Evolutionary conservation across 805 yeast genomes (phyloP).

Genomic region (Isabelozyma pseudorhagii): DNA sequence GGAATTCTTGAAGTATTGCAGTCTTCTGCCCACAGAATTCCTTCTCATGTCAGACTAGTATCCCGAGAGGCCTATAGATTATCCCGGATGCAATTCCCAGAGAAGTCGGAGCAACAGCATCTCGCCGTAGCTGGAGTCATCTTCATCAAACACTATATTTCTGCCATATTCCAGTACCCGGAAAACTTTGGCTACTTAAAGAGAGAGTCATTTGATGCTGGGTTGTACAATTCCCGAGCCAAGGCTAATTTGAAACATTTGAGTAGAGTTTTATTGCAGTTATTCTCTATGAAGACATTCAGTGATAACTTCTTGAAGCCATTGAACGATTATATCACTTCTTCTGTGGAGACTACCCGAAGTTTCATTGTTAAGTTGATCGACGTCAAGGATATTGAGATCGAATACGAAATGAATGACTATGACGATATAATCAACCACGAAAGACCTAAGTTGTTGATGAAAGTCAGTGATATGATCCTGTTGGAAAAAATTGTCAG

Average conservation of each 20-base stretch:
- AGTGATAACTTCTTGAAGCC: conserved; percentile 74
- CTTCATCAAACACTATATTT: conserved; percentile 51
- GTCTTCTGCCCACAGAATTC: conserved; percentile 33
- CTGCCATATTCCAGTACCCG: conserved; percentile 46
- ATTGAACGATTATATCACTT: conserved; percentile 64
- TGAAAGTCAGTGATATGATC: conserved; percentile 46
- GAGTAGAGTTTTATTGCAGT: conserved; percentile 58
- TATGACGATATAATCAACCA: conserved; percentile 63
- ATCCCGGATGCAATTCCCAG: conserved; percentile 51
- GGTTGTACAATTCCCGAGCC: conserved; percentile 13
- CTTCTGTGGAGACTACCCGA: conserved; percentile 46
- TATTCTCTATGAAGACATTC: conserved; percentile 68
- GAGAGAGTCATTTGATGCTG: conserved; percentile 23
- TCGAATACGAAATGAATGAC: conserved; percentile 56
- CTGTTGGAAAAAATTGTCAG: conserved; percentile 43
- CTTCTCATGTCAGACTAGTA: conserved; percentile 33
- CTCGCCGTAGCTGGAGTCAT: conserved; percentile 68
- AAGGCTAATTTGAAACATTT: conserved; percentile 54
- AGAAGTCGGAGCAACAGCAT: conserved; percentile 56
- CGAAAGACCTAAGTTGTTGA: conserved; percentile 43
- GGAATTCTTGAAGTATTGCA: conserved; percentile 56
- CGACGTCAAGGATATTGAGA: conserved; percentile 54
- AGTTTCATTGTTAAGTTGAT: conserved; percentile 46
- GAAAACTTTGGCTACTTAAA: conserved; percentile 53
- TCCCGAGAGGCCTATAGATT: conserved; percentile 32